Base-by-base conservation (phyloP, 1,284 basidiomycete species). In the Anthracocystis panici-leucophaei region DNA sequence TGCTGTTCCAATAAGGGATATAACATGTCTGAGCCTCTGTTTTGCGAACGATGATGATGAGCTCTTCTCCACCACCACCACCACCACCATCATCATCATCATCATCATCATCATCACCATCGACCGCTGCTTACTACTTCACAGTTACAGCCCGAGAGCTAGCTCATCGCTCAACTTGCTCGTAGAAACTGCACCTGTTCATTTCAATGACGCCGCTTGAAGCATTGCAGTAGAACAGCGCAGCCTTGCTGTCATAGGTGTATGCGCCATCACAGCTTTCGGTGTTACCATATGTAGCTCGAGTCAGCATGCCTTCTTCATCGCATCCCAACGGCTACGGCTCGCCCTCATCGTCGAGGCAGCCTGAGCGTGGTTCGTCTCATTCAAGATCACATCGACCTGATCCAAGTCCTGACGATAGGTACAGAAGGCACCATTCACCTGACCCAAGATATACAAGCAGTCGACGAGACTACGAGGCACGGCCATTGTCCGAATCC, bases 341-440 rank as follows among this genome's bases (percentile, higher is more conserved):
- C 48, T 49, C 57, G 40, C 45, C 40, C 20, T 70, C 68, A 14
- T 57, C 62, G 31, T 65, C 68, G 50, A 61, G 51, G 49, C 50
- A 49, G 42, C 20, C 35, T n/a, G 67, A 63, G n/a, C 45, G 40
- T 12, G 21, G 18, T 29, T 52, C 57, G 10, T 55, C 59, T 5
- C 48, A 48, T 14, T 60, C 57, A 5, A 54, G 60, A 38, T 51
- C 60, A 4, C 57, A 53, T 29, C 50, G 61, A 44, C 38, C 42
- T 5, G 57, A 61, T 40, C 49, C 38, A 23, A 38, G 27, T 27
- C 41, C 14, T 16, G 44, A 56, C 14, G 60, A 57, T n/a, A 2
- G 29, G 8, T 11, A 46, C 33, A 29, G 41, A 20, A 49, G 51
- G 38, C 55, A 55, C 0, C 46, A 55, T 16, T 62, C 63, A 5